Base-by-base conservation (phyloP, 2,329 filamentous ascomycete genomes). In the Reticulascus tulasneorum region DNA sequence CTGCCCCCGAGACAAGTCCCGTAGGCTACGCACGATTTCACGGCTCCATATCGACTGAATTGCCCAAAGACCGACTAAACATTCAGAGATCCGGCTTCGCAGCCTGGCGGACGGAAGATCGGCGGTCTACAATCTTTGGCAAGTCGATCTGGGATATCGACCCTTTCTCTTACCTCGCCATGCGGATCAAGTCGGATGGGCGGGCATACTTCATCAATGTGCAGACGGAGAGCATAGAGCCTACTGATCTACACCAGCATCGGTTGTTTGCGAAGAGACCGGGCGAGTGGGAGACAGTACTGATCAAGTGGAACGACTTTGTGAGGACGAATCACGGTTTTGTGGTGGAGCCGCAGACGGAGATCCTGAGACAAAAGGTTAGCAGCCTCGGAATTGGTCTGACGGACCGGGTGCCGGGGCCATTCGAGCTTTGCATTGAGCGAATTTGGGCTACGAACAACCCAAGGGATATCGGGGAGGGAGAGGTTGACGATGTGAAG, bases 161-260 rank as follows among this genome's bases (percentile, higher is more conserved):
- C 53, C 82, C 86, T 4, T 97, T 94, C 63, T 68, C 75, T 10
- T 96, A 89, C 62, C 80, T 98, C 9, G 91, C 88, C 0, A 63
- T 98, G 53, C 83, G 90, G 11, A 74, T 98, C 50, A 93, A 89
- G 59, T 91, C 86, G 4, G 93, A 97, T 56, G 90, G 89, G 12
- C 75, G 93, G 40, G 84, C 86, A 52, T 98, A 97, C 67, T 87
- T 95, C 39, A 79, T 98, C 53, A 98, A 98, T 61, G 69, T 98
- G 12, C 93, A 97, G 67, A 95, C 90, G 4, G 91, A 98, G 56
- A 86, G 86, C 2, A 82, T 98, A 37, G 86, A 95, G 30, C 86
- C 88, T 9, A 91, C 89, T n/a, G 93, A 98, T 59, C 72, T 98
- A 45, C 93, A 97, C 60, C 93, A 98, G 59, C 93, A 98, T 61